phyloP scores from a whole-genome alignment of 2,329 filamentous ascomycete genomes.

The Pyrenophora seminiperda region DNA sequence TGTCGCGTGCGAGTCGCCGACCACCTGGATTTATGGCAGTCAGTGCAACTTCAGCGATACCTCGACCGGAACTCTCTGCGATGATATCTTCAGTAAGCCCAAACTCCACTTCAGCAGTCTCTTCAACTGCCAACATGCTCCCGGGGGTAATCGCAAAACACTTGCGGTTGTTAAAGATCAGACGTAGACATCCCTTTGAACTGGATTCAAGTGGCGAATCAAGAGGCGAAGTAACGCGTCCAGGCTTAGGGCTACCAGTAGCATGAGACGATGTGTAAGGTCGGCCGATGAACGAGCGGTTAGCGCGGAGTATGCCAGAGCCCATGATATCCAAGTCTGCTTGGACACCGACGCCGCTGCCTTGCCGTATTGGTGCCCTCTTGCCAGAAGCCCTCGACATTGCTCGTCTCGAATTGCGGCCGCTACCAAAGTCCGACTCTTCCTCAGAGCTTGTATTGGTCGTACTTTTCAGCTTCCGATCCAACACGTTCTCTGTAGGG shows the following conservation, averaged over 20 bases:
- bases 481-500: slow-evolving; percentile 88
- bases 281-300: slow-evolving; percentile 39
- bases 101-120: slow-evolving; percentile 84
- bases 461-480: slow-evolving; percentile 53
- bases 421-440: slow-evolving; percentile 48
- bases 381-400: slow-evolving; percentile 50
- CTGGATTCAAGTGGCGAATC: slow-evolving; percentile 44
- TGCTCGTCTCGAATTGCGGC: slow-evolving; percentile 46
- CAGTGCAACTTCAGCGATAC: slow-evolving; percentile 83
- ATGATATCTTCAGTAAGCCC: slow-evolving; percentile 88
- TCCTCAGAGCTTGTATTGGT: slow-evolving; percentile 44
- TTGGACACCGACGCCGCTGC: slow-evolving; percentile 49
- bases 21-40: slow-evolving; percentile 65
- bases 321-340: slow-evolving; percentile 44
- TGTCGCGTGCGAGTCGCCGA: slow-evolving; percentile 58
- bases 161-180: slow-evolving; percentile 59
- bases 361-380: slow-evolving; percentile 45
- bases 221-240: slow-evolving; percentile 42
- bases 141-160: slow-evolving; percentile 69
- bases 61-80: slow-evolving; percentile 86
- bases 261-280: slow-evolving; percentile 48
- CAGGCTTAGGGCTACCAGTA: slow-evolving; percentile 42
- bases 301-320: slow-evolving; percentile 39
- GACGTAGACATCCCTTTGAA: slow-evolving; percentile 51
- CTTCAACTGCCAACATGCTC: slow-evolving; percentile 91